Evolutionary conservation across 1,284 basidiomycete genomes (phyloP), one percentile per base, ranked within the genome.

Genomic region (Trichosporon inkin): DNA sequence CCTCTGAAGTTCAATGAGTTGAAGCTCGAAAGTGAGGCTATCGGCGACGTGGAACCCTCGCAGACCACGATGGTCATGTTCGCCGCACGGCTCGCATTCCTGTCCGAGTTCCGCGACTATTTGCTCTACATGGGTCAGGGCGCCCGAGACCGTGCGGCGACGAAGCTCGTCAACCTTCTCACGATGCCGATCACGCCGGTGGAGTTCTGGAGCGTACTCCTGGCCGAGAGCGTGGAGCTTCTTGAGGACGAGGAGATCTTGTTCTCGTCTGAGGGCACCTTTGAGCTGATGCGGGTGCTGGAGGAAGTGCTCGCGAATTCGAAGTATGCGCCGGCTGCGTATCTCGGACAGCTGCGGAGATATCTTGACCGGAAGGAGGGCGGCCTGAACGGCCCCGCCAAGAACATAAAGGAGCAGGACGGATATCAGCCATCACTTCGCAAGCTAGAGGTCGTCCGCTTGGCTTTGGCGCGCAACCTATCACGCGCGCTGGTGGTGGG

Each of bases 41-140:
- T 54, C 24, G 40, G 35, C 4, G 58, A 54, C 14, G 17, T 41
- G 6, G n/a, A n/a, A 0, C 8, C 20, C 6, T n/a, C 41, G 10
- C 32, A 53, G 13, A 53, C 62, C 14, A 58, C 57, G 14, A 58
- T 62, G 55, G 55, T 62, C 32, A 64, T 74, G 59, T 73, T 74
- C 56, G 73, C 76, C 1, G 69, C 75, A 1, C 70, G 74, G 19
- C 69, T 82, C 32, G 66, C 73, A 14, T 82, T 81, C 74, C 68
- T 82, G 10, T 75, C 80, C 16, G 71, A 78, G 53, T 81, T 81
- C 65, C 67, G 79, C 39, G 79, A 81, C 63, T 81, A 81, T 63
- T 71, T 81, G 36, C 70, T 79, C 4, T 75, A 76, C 58, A 71
- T 77, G 34, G 63, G 66, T 0, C 66, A 71, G 37, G 79, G 74